These are phyloP conservation scores for Lecanicillium sp. DNA, from an alignment of 2,329 filamentous ascomycete genomes.

Conservation along the genomic window DNA sequence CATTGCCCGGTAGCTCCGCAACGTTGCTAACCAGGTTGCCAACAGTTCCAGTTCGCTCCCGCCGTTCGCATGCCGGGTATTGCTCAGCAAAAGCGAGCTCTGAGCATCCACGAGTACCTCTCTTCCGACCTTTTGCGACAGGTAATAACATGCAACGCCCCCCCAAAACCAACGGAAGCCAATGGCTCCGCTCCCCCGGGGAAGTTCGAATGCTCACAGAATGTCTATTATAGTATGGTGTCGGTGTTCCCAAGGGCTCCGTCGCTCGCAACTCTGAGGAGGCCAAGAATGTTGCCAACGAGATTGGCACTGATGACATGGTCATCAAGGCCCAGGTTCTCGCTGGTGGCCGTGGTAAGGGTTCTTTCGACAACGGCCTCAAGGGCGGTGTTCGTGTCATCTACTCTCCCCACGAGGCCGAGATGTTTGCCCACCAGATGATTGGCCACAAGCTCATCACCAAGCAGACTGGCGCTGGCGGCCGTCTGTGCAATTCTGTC, in stretches of 20 bases:
- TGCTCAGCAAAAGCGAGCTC: conserved; percentile 73
- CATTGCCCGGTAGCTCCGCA: conserved; percentile 13
- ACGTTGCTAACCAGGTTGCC: conserved; percentile 5
- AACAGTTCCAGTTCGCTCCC: conserved; percentile 26
- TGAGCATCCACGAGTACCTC: conserved; percentile 98
- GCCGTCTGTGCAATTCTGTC: conserved; percentile 92
- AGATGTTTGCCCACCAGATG: conserved; percentile 99
- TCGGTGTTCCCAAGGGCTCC: conserved; percentile 83
- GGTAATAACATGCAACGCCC: conserved; percentile 35
- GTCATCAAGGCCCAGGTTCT: conserved; percentile 99
- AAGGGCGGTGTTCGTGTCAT: conserved; percentile 98
- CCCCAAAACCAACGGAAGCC: conserved; percentile 6
- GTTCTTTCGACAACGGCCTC: conserved; percentile 93
- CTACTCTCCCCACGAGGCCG: conserved; percentile 92
- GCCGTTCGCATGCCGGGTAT: conserved; percentile 53
- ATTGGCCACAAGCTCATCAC: conserved; percentile 99
- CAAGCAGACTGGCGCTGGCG: conserved; percentile 93
- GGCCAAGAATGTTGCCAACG: conserved; percentile 84
- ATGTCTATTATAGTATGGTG: conserved; percentile 62
- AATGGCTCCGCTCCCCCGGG: background rate
- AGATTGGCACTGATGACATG: conserved; percentile 90
- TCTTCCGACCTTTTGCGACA: conserved; percentile 82
- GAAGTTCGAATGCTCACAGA: conserved; percentile 11
- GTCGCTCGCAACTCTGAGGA: conserved; percentile 75
- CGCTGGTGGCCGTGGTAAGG: conserved; percentile 95